phyloP scores from a whole-genome alignment of 768 basidiomycete species.

The Serpula lacrymans region DNA sequence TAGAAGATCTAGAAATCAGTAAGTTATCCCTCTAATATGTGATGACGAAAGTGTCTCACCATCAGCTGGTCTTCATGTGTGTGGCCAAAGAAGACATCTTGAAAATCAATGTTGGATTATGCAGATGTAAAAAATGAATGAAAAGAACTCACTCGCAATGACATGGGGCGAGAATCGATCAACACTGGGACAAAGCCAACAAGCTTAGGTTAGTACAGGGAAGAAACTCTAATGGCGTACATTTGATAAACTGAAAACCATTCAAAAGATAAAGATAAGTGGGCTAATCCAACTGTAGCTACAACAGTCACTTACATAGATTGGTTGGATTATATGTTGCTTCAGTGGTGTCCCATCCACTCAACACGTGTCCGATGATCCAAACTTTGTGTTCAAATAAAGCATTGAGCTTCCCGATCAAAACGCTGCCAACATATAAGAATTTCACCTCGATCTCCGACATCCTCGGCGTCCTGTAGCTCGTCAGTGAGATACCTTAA shows the following conservation, averaged over 20 bases:
- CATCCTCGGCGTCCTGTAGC: slow-evolving; percentile 50
- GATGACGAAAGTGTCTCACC: slow-evolving; percentile 28
- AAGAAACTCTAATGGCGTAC: slow-evolving; percentile 19
- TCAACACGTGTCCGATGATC: slow-evolving; percentile 49
- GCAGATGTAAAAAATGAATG: neutral
- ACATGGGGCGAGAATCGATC: slow-evolving; percentile 48
- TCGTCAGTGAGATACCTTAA: slow-evolving; percentile 49
- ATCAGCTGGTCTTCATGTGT: slow-evolving; percentile 69
- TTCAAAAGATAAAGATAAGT: no score
- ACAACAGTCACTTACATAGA: slow-evolving; percentile 32
- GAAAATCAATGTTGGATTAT: slow-evolving; percentile 11
- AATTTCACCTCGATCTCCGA: slow-evolving; percentile 38
- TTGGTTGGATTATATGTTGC: slow-evolving; percentile 40
- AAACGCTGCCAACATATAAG: neutral
- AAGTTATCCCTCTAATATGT: neutral
- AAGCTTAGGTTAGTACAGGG: neutral
- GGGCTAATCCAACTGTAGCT: no score
- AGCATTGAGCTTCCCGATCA: neutral
- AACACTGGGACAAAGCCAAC: slow-evolving; percentile 26
- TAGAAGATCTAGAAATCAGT: slow-evolving; percentile 64
- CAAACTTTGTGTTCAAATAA: slow-evolving; percentile 29
- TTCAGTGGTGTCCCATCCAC: slow-evolving; percentile 44
- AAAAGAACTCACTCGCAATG: slow-evolving; percentile 36
- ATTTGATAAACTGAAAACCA: slow-evolving; percentile 45
- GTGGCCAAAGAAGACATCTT: slow-evolving; percentile 71